These are phyloP conservation scores for Exserohilum turcica DNA, from an alignment of 2,329 filamentous ascomycete species.

Conservation along the genomic window DNA sequence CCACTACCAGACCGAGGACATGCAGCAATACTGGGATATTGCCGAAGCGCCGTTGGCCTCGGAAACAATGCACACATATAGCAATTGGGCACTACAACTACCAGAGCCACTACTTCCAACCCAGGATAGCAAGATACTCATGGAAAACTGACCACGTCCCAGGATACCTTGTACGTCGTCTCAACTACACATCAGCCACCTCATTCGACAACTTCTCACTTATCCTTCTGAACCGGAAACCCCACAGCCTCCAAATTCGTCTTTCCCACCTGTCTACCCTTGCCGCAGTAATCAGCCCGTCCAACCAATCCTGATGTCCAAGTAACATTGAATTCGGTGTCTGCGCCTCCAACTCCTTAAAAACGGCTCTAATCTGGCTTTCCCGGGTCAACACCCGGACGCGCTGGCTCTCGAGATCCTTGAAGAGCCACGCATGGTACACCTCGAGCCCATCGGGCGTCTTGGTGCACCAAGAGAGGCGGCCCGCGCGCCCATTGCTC, in stretches of 20 bases:
- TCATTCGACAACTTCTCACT: neutral
- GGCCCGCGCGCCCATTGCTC: constrained; percentile 28
- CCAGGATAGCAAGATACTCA: neutral
- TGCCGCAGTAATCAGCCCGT: constrained; percentile 39
- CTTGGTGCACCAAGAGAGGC: constrained; percentile 27
- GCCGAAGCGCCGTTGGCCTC: neutral
- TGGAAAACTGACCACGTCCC: too few species aligned
- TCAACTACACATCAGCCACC: neutral
- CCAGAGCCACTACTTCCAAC: neutral
- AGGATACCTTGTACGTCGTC: too few species aligned
- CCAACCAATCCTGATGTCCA: constrained; percentile 47
- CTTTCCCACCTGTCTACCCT: constrained; percentile 20
- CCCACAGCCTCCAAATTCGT: constrained; percentile 30
- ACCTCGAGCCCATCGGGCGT: constrained; percentile 36
- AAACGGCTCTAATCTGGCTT: constrained; percentile 41
- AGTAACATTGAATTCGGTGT: constrained; percentile 47
- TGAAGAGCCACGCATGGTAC: constrained; percentile 47
- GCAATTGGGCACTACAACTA: neutral
- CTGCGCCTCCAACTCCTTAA: constrained; percentile 28
- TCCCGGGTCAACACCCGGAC: constrained; percentile 46
- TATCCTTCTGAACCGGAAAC: constrained; percentile 13
- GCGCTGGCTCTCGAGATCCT: constrained; percentile 38
- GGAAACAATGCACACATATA: neutral
- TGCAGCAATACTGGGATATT: neutral
- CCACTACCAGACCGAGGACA: neutral